Base-by-base conservation (phyloP, 192 early-diverging fungal species). In the Piromyces finnis region DNA sequence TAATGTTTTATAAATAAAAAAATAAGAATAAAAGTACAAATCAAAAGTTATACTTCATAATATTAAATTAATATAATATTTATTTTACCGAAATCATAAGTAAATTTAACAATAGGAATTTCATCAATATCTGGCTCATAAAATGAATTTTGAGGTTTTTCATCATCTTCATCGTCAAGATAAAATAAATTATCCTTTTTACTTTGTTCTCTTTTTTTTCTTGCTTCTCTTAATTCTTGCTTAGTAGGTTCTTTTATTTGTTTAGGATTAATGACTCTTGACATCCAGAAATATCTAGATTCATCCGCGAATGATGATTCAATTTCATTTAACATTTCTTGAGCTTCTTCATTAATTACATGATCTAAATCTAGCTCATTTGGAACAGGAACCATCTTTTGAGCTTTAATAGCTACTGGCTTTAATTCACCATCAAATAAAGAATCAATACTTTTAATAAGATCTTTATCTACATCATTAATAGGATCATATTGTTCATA, bases 391-490 rank as follows among this genome's bases (percentile, higher is more conserved):
- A 98, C 95, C 82, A 94, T 93, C 80, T 88, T 89, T 85, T 98
- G 97, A 0, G 97, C 97, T 51, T 93, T 93, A 5, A 92, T 88
- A 18, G 94, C 94, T 0, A 98, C 95, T 2, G 96, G 96, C 79
- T 95, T 97, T 22, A 98, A 87, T 68, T 95, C 97, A 78, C 92
- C 94, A 14, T 84, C 87, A 80, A 94, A 96, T 32, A 94, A 80
- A 18, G 82, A 83, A 12, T 87, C 85, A n/a, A 95, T 77, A 80
- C 79, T 16, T 18, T 39, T 77, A 29, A 80, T 77, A 11, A 30
- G 78, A 13, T 36, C 27, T 80, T 80, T 80, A 68, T 68, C 26
- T 26, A 1, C 9, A 9, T 3, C 22, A 68, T 68, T 68, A 26
- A 68, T 11, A 9, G 51, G 51, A n/a, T 68, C 17, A 68, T 68